Base-by-base conservation (phyloP, 768 basidiomycete species). In the Tricholoma terreum region DNA sequence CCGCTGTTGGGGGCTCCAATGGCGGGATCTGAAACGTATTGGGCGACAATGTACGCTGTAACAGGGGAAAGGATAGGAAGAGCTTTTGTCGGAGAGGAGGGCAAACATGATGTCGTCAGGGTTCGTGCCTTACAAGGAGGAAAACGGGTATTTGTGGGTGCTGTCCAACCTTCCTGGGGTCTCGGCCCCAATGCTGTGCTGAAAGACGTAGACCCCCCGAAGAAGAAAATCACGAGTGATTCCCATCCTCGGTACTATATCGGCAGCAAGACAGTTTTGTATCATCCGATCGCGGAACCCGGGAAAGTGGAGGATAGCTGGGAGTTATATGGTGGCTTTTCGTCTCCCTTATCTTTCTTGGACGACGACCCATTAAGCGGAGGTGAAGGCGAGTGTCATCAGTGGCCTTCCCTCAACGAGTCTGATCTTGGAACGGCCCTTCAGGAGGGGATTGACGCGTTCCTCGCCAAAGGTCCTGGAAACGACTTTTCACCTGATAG, bases 141-240 rank as follows among this genome's bases (percentile, higher is more conserved):
- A 35, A 61, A 55, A 22, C 65, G 68, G 24, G 50, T 72, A 2
- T 75, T 69, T 35, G 58, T 74, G 6, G 74, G 75, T 34, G 61
- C 61, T 0, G 52, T 68, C 11, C 73, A 74, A 43, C 62, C 65
- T 10, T 65, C 60, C 7, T 75, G 74, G 74, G 66, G 60, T 17
- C 35, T 65, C n/a, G 61, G 65, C 4, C 59, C 60, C 1, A 21
- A 10, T 14, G 53, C 27, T 19, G 19, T 49, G 3, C 22, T 63
- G 31, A 58, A 50, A 42, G 62, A 65, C 7, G 15, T 60, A 21
- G 42, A 61, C 7, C 62, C 63, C 12, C 46, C 55, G 21, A 57
- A 53, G 58, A 30, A 57, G 22, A 54, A 59, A 2, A 51, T 33
- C 50, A 58, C 33, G 21, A 61, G 59, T 17, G 52, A 59, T 1